phyloP scores from a whole-genome alignment of 148 eudicot species.

The Agrostemma githago region DNA sequence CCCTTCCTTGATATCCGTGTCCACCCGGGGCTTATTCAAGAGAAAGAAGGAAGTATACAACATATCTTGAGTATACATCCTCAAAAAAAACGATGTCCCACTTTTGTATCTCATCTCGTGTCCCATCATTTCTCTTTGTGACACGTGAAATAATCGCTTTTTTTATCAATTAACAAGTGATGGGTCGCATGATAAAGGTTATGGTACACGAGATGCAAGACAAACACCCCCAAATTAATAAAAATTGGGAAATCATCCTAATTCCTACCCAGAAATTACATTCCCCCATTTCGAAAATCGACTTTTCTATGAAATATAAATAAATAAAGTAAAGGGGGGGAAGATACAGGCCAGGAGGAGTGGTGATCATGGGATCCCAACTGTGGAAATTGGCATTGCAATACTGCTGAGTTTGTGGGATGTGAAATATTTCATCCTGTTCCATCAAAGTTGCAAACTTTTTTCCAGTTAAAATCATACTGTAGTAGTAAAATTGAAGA shows the following conservation, averaged over 20 bases:
- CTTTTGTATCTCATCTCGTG: no score
- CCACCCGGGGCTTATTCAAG: no score
- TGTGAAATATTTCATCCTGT: conserved; percentile 95
- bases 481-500: not conserved
- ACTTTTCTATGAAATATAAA: no score
- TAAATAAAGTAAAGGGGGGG: not conserved
- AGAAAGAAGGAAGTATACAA: no score
- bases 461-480: not conserved
- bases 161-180: not conserved
- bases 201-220: not conserved
- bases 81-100: not conserved
- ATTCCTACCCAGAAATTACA: not conserved
- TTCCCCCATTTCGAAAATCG: not conserved
- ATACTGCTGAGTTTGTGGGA: conserved; percentile 87
- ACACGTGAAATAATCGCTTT: no score
- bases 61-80: not conserved
- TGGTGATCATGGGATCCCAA: conserved; percentile 99
- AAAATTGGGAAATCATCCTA: not conserved
- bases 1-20: no score
- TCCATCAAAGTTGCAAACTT: no score
- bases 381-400: conserved; percentile 71
- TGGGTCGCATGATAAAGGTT: not conserved
- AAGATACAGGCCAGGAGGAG: conserved; percentile 91
- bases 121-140: no score
- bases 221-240: not conserved